phyloP scores from a whole-genome alignment of 23 red algal species.

The Gracilaria domingensis region DNA sequence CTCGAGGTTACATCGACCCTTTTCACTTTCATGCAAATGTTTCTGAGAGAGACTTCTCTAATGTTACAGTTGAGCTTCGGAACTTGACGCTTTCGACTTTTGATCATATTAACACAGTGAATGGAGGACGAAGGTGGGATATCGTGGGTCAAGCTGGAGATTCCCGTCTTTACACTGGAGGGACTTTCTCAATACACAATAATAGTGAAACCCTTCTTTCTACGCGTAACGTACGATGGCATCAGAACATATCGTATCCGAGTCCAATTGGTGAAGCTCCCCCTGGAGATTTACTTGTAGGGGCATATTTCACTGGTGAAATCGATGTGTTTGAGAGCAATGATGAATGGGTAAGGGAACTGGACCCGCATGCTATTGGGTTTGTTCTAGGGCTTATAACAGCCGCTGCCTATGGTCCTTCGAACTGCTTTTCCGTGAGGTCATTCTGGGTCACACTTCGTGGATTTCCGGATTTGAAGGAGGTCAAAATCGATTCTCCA shows the following conservation, averaged over 20 bases:
- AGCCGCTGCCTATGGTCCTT: slow-evolving; percentile 41
- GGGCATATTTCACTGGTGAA: slow-evolving; percentile 70
- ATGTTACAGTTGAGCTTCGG: slow-evolving; percentile 29
- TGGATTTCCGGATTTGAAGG: slow-evolving; percentile 56
- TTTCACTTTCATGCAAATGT: slow-evolving; percentile 51
- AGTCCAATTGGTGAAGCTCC: slow-evolving; percentile 61
- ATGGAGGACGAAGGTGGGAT: slow-evolving; percentile 47
- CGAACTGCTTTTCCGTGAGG: slow-evolving; percentile 38
- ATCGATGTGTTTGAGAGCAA: slow-evolving; percentile 49
- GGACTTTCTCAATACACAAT: slow-evolving; percentile 37
- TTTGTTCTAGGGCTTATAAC: slow-evolving; percentile 60
- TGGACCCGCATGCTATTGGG: slow-evolving; percentile 60
- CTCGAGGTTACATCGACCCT: slow-evolving; percentile 64
- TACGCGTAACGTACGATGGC: slow-evolving; percentile 60
- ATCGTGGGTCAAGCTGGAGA: slow-evolving; percentile 69
- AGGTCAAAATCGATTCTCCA: background rate
- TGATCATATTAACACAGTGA: slow-evolving; percentile 72
- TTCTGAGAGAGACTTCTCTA: slow-evolving; percentile 17
- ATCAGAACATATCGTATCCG: slow-evolving; percentile 82
- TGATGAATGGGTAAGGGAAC: slow-evolving; percentile 62
- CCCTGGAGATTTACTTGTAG: slow-evolving; percentile 12
- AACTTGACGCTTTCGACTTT: slow-evolving; percentile 64
- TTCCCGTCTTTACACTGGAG: slow-evolving; percentile 54
- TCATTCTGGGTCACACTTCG: slow-evolving; percentile 73
- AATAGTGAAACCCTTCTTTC: slow-evolving; percentile 35